A percentile compares a stretch with the other conserved stretches of the same genome.
Conservation (phyloP, 2,329 filamentous ascomycete species). For the Hymenoscyphus salicellus region DNA sequence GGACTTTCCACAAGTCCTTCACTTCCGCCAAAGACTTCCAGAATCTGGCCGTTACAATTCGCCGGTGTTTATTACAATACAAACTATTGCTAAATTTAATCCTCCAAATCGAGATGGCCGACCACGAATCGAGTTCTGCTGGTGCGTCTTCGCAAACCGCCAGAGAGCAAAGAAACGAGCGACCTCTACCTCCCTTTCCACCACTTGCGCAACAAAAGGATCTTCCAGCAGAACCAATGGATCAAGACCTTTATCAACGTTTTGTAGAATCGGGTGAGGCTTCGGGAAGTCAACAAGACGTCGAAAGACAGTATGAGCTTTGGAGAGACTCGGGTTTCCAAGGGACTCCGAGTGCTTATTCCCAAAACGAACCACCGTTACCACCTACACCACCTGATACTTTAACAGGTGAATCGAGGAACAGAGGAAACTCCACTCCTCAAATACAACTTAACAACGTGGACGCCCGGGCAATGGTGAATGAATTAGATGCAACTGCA, state of each 20-base stretch:
- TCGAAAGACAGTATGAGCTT: constrained; percentile 6
- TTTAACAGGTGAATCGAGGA: constrained; percentile 8
- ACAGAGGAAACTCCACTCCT: constrained; percentile 10
- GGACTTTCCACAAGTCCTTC: neutral
- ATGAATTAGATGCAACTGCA: neutral
- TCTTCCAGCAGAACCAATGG: neutral
- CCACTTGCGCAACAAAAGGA: neutral
- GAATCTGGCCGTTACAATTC: neutral
- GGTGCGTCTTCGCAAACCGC: neutral
- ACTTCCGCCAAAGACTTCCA: neutral
- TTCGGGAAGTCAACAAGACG: neutral
- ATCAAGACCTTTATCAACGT: constrained; percentile 1
- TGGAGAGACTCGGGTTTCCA: constrained; percentile 12
- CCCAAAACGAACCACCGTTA: neutral
- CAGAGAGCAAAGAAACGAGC: constrained; percentile 5
- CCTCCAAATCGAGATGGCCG: constrained; percentile 2
- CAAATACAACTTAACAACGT: neutral
- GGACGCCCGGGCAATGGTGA: neutral
- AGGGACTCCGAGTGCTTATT: constrained; percentile 3
- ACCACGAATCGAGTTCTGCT: neutral
- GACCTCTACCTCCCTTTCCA: constrained; percentile 13
- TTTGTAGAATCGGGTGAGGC: neutral
- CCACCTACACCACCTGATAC: neutral
- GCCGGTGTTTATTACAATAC: neutral
- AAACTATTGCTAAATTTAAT: neutral